Percentiles rank a stretch among this genome's conserved stretches.
These are phyloP conservation scores for Wickerhamomyces chaumierensis DNA, from an alignment of 805 yeast genomes.

Conservation along the genomic window DNA sequence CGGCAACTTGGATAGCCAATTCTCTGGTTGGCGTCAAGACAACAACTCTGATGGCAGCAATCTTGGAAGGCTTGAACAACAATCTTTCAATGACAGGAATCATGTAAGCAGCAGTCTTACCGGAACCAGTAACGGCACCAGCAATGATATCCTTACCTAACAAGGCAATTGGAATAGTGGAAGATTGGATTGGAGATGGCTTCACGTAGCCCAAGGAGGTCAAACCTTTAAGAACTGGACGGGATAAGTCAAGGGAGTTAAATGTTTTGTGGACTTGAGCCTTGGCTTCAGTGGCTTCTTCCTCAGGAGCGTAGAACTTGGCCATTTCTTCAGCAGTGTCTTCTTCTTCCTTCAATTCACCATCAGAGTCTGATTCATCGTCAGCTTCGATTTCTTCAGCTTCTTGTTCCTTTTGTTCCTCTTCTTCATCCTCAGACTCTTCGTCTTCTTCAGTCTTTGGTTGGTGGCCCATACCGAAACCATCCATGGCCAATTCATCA, in stretches of 20 bases:
- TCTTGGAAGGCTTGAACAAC: constrained; percentile 74
- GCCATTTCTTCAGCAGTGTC: constrained; percentile 81
- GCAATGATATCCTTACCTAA: constrained; percentile 95
- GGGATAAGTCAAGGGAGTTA: constrained; percentile 67
- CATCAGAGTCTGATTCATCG: constrained; percentile 23
- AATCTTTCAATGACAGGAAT: constrained; percentile 91
- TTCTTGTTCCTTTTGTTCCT: constrained; percentile 17
- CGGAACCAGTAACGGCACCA: constrained; percentile 99
- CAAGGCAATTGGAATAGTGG: constrained; percentile 87
- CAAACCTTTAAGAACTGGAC: constrained; percentile 83
- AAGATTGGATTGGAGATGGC: constrained; percentile 91
- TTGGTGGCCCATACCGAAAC: constrained; percentile 27
- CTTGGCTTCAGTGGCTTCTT: constrained; percentile 42
- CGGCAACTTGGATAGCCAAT: constrained; percentile 90
- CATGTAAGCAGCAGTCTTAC: constrained; percentile 98
- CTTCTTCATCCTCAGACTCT: constrained; percentile 23
- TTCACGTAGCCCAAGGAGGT: constrained; percentile 69
- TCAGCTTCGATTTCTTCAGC: constrained; percentile 17
- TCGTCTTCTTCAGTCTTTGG: constrained; percentile 20
- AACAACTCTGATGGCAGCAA: constrained; percentile 83
- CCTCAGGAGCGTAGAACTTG: constrained; percentile 54
- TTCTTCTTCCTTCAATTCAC: constrained; percentile 27
- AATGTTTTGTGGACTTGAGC: constrained; percentile 50
- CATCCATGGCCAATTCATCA: constrained; percentile 35
- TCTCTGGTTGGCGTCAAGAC: constrained; percentile 96